phyloP scores from a whole-genome alignment of 441 rosid genomes.

The Kokia cookei region DNA sequence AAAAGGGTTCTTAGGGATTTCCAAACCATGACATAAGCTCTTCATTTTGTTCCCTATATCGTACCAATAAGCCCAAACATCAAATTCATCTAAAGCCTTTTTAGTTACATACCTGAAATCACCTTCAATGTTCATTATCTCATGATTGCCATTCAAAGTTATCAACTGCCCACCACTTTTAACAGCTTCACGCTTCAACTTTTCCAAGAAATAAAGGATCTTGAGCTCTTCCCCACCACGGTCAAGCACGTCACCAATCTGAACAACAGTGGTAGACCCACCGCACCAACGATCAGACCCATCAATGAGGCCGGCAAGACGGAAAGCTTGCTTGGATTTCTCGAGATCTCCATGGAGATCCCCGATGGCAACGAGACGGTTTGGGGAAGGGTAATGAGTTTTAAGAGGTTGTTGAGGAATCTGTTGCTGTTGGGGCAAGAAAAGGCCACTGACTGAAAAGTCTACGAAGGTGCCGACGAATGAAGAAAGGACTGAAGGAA shows the following conservation, averaged over 20 bases:
- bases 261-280: conserved; percentile 71
- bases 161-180: conserved; percentile 57
- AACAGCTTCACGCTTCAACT: conserved; percentile 63
- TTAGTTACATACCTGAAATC: conserved; percentile 69
- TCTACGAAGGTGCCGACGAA: conserved; percentile 81
- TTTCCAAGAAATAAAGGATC: conserved; percentile 73
- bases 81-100: conserved; percentile 58
- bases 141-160: conserved; percentile 90
- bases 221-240: conserved; percentile 79
- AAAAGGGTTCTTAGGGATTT: conserved; percentile 43
- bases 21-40: conserved; percentile 45
- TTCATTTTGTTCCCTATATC: conserved; percentile 59
- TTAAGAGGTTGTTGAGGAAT: conserved; percentile 6
- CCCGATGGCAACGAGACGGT: conserved; percentile 75
- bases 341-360: conserved; percentile 83
- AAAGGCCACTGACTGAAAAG: conserved; percentile 55
- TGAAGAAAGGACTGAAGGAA: conserved; percentile 53
- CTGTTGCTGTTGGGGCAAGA: conserved; percentile 33
- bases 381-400: conserved; percentile 38
- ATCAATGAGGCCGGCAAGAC: conserved; percentile 68
- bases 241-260: conserved; percentile 77
- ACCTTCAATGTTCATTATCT: conserved; percentile 85
- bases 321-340: conserved; percentile 59
- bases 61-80: conserved; percentile 75
- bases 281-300: conserved; percentile 58